Conservation (phyloP, 2,329 filamentous ascomycete species). For the Lojkania enalia region DNA sequence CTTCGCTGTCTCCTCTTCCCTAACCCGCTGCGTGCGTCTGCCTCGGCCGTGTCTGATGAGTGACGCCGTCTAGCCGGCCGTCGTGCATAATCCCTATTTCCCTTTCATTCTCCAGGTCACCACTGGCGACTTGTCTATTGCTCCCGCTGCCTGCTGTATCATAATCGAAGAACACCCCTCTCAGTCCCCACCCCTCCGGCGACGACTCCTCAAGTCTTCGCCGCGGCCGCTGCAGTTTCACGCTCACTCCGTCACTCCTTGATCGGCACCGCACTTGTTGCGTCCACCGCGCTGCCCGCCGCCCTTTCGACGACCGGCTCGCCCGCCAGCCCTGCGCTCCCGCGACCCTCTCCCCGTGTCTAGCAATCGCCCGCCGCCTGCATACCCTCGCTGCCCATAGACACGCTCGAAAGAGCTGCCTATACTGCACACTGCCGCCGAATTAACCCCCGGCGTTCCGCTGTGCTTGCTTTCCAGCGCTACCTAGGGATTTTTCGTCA, state of each 20-base stretch:
- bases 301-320: constrained; percentile 5
- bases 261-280: constrained; percentile 17
- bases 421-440: constrained; percentile 12
- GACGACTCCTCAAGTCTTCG: constrained; percentile 16
- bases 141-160: constrained; percentile 32
- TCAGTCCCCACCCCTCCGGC: constrained; percentile 16
- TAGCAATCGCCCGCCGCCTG: constrained; percentile 5
- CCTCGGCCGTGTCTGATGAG: constrained; percentile 22
- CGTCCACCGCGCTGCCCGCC: constrained; percentile 14
- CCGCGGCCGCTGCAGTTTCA: constrained; percentile 17
- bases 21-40: constrained; percentile 16
- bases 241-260: constrained; percentile 34
- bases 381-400: constrained; percentile 11
- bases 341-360: constrained; percentile 9
- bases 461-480: background rate
- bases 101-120: constrained; percentile 43
- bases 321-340: constrained; percentile 2
- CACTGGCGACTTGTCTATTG: constrained; percentile 43
- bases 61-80: constrained; percentile 32
- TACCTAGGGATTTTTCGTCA: constrained; percentile 18
- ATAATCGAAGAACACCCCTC: constrained; percentile 31
- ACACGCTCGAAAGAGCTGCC: constrained; percentile 22
- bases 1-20: constrained; percentile 17
- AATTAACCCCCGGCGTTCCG: constrained; percentile 4
- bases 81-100: constrained; percentile 40